A percentile compares a stretch with the other conserved stretches of the same genome.
Conservation (phyloP, 2,329 filamentous ascomycete genomes). For the Ambrosiella beaveri region DNA sequence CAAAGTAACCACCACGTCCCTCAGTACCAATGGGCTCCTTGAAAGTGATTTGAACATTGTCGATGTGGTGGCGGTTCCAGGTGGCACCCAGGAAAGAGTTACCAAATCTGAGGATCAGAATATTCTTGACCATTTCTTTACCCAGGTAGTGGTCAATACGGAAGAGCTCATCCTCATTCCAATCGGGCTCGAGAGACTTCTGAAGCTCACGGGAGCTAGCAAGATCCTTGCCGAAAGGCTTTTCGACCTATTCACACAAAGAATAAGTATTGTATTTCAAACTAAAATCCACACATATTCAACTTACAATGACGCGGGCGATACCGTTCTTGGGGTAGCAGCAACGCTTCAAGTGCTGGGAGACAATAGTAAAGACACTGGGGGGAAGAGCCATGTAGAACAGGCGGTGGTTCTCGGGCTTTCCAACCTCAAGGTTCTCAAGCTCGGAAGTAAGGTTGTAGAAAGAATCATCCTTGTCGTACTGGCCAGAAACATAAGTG, state of each 20-base stretch:
- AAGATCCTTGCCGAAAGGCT: slow-evolving; percentile 96
- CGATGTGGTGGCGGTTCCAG: slow-evolving; percentile 98
- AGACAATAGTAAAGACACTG: slow-evolving; percentile 95
- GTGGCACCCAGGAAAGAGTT: slow-evolving; percentile 98
- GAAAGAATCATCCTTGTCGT: slow-evolving; percentile 94
- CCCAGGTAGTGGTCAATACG: slow-evolving; percentile 98
- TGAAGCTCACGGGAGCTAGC: slow-evolving; percentile 87
- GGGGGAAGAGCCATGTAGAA: slow-evolving; percentile 99
- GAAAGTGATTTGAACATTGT: slow-evolving; percentile 98
- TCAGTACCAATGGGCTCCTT: slow-evolving; percentile 99
- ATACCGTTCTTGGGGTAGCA: slow-evolving; percentile 88
- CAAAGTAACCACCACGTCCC: slow-evolving; percentile 94
- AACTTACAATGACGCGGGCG: slow-evolving; percentile 74
- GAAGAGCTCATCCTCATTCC: slow-evolving; percentile 98
- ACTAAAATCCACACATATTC: slow-evolving; percentile 14
- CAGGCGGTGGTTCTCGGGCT: slow-evolving; percentile 71
- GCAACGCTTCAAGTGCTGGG: slow-evolving; percentile 90
- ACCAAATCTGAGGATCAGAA: slow-evolving; percentile 90
- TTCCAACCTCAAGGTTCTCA: slow-evolving; percentile 64
- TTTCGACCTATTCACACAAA: slow-evolving; percentile 56
- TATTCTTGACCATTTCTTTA: slow-evolving; percentile 99
- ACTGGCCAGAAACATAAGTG: slow-evolving; percentile 91
- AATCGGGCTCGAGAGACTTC: slow-evolving; percentile 87
- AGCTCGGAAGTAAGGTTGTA: slow-evolving; percentile 70
- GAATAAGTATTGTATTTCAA: slow-evolving; percentile 15